Base-by-base conservation (phyloP, 2,329 filamentous ascomycete genomes). In the Xylariaceae sp. region DNA sequence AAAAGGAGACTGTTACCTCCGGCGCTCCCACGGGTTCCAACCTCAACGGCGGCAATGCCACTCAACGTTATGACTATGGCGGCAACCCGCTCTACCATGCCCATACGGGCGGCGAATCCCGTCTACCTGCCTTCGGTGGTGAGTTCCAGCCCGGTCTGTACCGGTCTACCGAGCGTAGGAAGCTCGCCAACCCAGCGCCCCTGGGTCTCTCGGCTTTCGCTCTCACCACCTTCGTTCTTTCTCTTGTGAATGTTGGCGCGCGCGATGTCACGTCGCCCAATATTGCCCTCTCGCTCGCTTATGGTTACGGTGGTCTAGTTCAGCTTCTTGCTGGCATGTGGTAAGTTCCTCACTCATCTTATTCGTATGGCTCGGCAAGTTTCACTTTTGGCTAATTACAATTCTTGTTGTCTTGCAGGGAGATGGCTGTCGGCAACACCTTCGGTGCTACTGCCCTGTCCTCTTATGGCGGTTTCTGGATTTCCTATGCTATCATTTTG, bases 271-370 rank as follows among this genome's bases (percentile, higher is more conserved):
- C 74, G 1, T 73, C 71, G 2, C 87, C 89, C 43, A 89, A 86
- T 70, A 82, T 94, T 53, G 86, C 88, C 40, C 80, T 92, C 8
- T 83, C 85, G 11, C 76, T 88, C 14, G 89, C 89, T 5, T 88
- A 88, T 65, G 90, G 83, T 21, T 93, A 93, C 71, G 90, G 90
- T 67, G 90, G 90, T 67, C 79, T 92, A 14, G 85, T 93, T 37
- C 91, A 95, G 78, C 80, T 94, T 47, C 78, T 91, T 19, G 88
- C 90, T 64, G 91, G 91, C 78, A 95, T 94, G 91, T 95, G 91
- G 91, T 92, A 82, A 74, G 84, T 80, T 16, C 17, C 21, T n/a
- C n/a, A n/a, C n/a, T n/a, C n/a, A n/a, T n/a, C n/a, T n/a, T n/a
- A n/a, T n/a, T n/a, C n/a, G 14, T 17, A 44, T 19, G 16, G 24